Percentiles rank a stretch among this genome's conserved stretches.
Evolutionary conservation across 2,329 filamentous ascomycete species (phyloP).

Genomic region (Epichloe aotearoae): DNA sequence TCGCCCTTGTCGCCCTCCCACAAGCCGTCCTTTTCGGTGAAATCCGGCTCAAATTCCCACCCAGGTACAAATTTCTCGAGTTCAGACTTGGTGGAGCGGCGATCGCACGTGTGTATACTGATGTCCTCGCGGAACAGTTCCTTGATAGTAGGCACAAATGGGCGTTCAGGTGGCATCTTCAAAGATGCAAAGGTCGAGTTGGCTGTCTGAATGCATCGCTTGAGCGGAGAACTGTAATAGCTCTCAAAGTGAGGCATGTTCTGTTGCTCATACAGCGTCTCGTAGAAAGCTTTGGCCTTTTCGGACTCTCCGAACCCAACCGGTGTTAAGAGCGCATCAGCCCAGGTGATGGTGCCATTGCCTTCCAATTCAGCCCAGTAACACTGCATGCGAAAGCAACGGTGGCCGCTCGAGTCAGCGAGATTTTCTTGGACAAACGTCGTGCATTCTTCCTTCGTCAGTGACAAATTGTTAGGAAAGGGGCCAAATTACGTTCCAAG

Average conservation of each 20-base stretch:
- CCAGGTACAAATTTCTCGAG: conserved; percentile 39
- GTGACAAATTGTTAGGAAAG: not conserved
- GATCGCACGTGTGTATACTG: conserved; percentile 56
- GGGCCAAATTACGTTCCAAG: conserved; percentile 46
- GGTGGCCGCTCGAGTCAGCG: not conserved
- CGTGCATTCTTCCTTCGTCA: not conserved
- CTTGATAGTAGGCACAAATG: conserved; percentile 48
- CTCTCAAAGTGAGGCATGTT: conserved; percentile 47
- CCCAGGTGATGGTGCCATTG: conserved; percentile 49
- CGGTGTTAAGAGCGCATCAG: conserved; percentile 48
- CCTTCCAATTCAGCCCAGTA: conserved; percentile 55
- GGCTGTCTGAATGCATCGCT: conserved; percentile 49
- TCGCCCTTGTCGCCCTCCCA: conserved; percentile 30
- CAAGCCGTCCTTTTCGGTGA: conserved; percentile 39
- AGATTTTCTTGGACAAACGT: not conserved
- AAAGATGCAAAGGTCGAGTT: conserved; percentile 46
- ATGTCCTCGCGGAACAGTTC: conserved; percentile 54
- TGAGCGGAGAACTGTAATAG: conserved; percentile 53
- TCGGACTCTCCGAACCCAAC: conserved; percentile 43
- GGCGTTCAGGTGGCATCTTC: conserved; percentile 31
- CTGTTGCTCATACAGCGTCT: conserved; percentile 33
- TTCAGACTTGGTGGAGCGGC: conserved; percentile 39
- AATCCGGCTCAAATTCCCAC: conserved; percentile 46
- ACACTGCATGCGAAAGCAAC: conserved; percentile 25
- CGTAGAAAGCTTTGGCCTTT: conserved; percentile 47